Evolutionary conservation across 768 basidiomycete genomes (phyloP).

Genomic region (Pleurotus sapidus): DNA sequence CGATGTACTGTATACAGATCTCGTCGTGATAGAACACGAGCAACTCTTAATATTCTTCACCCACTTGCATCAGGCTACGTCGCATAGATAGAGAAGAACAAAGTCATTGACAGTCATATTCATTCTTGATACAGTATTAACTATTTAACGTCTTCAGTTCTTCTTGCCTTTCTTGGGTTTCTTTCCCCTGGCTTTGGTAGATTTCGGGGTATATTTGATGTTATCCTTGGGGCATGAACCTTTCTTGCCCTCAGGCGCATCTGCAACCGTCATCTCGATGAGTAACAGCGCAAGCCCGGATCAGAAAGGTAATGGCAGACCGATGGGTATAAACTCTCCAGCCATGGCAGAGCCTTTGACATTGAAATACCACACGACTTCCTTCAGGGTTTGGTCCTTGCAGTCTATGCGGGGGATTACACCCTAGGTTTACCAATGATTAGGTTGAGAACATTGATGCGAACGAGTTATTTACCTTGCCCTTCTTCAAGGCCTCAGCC

Average conservation of each 20-base stretch:
- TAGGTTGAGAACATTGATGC: background rate
- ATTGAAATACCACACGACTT: conserved; percentile 55
- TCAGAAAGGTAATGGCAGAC: conserved; percentile 24
- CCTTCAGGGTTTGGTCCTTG: conserved; percentile 29
- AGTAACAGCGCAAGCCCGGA: no score
- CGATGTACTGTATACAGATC: no score
- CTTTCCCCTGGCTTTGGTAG: conserved; percentile 9
- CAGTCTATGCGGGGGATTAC: conserved; percentile 50
- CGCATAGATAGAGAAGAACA: no score
- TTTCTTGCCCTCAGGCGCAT: conserved; percentile 26
- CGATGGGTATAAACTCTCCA: conserved; percentile 49
- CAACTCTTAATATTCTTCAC: no score
- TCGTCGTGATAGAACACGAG: no score
- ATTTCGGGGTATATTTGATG: conserved; percentile 48
- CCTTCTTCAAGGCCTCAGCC: conserved; percentile 50
- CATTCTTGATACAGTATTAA: background rate
- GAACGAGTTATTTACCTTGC: conserved; percentile 35
- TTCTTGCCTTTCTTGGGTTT: background rate
- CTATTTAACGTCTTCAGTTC: background rate
- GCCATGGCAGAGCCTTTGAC: conserved; percentile 52
- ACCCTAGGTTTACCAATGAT: conserved; percentile 30
- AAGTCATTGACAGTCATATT: no score
- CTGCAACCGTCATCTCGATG: conserved; percentile 20
- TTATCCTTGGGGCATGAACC: conserved; percentile 43
- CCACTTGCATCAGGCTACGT: no score